A percentile compares a stretch with the other conserved stretches of the same genome.
These are phyloP conservation scores for Singerocomus inundabilis DNA, from an alignment of 1,284 basidiomycete species.

Conservation along the genomic window DNA sequence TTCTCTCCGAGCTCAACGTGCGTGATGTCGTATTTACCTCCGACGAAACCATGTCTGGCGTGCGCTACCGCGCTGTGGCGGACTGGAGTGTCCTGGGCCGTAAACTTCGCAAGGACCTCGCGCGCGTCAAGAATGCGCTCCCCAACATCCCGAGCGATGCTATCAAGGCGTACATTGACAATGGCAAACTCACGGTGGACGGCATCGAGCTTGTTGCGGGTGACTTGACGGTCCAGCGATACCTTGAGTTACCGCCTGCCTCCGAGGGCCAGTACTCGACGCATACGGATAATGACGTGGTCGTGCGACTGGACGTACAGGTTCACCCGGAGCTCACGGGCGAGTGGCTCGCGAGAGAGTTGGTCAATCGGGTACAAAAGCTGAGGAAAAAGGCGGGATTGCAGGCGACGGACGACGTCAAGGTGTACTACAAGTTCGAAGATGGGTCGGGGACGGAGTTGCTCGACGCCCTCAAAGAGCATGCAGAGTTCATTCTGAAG, in stretches of 20 bases:
- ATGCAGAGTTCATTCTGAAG: constrained; percentile 73
- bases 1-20: constrained; percentile 95
- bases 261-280: constrained; percentile 72
- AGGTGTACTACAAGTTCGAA: constrained; percentile 86
- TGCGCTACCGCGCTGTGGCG: constrained; percentile 89
- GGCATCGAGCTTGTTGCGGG: constrained; percentile 89
- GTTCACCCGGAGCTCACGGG: constrained; percentile 84
- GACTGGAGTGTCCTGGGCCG: constrained; percentile 96
- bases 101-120: constrained; percentile 93
- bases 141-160: constrained; percentile 80
- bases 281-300: constrained; percentile 93
- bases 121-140: constrained; percentile 86
- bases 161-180: constrained; percentile 77
- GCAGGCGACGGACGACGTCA: constrained; percentile 92
- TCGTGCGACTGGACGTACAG: constrained; percentile 88
- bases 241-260: constrained; percentile 74
- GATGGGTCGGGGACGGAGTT: constrained; percentile 67
- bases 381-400: constrained; percentile 94
- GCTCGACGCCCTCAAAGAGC: constrained; percentile 66
- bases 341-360: constrained; percentile 87
- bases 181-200: constrained; percentile 82
- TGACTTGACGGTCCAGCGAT: constrained; percentile 89
- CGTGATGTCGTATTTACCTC: constrained; percentile 87
- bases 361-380: constrained; percentile 95
- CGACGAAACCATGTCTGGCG: constrained; percentile 84